Percentiles rank a stretch among this genome's conserved stretches.
phyloP scores from a whole-genome alignment of 129 eudicot genomes.

The Tagetes erecta region DNA sequence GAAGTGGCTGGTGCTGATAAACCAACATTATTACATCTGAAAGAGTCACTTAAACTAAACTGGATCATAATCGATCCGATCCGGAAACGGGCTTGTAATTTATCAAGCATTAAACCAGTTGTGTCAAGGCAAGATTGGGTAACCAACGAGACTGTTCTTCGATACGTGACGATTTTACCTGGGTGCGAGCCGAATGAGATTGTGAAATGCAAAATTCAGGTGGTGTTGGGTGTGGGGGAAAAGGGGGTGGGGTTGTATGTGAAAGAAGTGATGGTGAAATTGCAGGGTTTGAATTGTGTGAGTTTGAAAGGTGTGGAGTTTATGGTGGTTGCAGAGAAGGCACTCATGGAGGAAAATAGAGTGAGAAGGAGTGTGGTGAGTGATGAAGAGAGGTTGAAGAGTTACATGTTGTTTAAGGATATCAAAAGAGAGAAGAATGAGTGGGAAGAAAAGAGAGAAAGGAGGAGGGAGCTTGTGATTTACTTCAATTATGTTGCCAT shows the following conservation, averaged over 20 bases:
- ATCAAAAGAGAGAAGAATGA: constrained; percentile 6
- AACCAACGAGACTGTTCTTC: constrained; percentile 28
- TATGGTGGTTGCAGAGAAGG: constrained; percentile 33
- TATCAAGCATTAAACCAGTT: constrained; percentile 45
- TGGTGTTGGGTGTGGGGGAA: constrained; percentile 29
- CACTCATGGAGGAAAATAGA: constrained; percentile 10
- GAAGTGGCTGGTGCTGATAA: no score
- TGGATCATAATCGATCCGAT: no score
- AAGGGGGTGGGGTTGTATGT: constrained; percentile 31
- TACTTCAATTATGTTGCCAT: constrained; percentile 7
- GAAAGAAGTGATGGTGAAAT: constrained; percentile 19
- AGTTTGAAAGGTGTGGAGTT: constrained; percentile 37
- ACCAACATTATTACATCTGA: no score
- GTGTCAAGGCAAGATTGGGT: constrained; percentile 39
- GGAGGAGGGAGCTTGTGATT: background rate
- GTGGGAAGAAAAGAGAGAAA: background rate
- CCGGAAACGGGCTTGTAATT: constrained; percentile 38
- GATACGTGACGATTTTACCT: constrained; percentile 33
- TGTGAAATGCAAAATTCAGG: constrained; percentile 38
- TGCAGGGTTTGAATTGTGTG: constrained; percentile 25
- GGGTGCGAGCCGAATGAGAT: constrained; percentile 25
- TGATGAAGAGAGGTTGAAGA: constrained; percentile 23
- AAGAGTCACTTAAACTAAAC: no score
- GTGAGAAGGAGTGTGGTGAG: constrained; percentile 21
- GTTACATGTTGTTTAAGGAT: constrained; percentile 12